Base-by-base conservation (phyloP, 306 rosid species). In the Oemleria cerasiformis region DNA sequence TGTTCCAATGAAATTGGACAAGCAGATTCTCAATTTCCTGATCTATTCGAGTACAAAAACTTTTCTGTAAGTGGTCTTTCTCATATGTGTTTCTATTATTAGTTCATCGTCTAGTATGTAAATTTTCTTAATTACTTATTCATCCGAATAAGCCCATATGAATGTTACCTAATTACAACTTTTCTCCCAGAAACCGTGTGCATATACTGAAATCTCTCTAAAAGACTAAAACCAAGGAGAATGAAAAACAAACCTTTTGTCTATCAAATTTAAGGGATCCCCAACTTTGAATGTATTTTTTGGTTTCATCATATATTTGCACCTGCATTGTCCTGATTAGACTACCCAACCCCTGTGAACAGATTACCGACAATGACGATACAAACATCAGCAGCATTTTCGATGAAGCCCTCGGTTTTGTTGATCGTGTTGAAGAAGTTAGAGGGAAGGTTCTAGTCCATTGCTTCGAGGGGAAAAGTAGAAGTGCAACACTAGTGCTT, bases 1-100 rank as follows among this genome's bases (percentile, higher is more conserved):
- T 94, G 99, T 78, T 79, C 96, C 65, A 91, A 89, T 80, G 99
- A 94, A 82, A 91, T 91, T 61, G 97, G 99, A 65, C 99, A 94
- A 72, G 86, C 97, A 51, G 99, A 94, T 82, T 83, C 96, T 76
- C 99, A 94, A 83, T 89, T 74, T 84, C 96, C 92, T 47, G 92
- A 91, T 80, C 78, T 79, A 9, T 91, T 94, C 42, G 75, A 70
- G 75, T 94, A 94, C 82, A 84, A 82, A 66, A 94, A 91, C 71
- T 91, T 87, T 76, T 86, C 90, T 34, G 99, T 94, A 71, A 91
- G 97, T 78, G 50, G 30, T 65, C 47, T 59, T 68, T 49, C 50
- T 62, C 55, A 41, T 23, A 10, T 19, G 11, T 47, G 44, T 40
- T 48, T 51, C 12, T 30, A 30, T 30, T 30, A 30, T 30, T 30